Percentiles rank a stretch among this genome's conserved stretches.
Conservation (phyloP, 73 alveolate species). For the Paramecium sonneborni region DNA sequence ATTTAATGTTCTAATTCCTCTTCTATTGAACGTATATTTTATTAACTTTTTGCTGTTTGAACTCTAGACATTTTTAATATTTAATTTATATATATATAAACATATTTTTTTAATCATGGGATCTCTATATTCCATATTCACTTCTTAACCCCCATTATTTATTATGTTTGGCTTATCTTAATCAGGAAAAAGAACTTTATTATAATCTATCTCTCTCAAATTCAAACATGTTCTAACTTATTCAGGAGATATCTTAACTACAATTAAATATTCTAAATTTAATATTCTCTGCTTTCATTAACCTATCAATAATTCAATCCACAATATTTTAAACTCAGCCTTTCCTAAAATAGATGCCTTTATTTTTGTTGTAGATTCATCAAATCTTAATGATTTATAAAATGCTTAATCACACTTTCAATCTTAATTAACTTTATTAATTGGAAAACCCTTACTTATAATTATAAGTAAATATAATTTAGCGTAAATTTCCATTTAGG, state of each 20-base stretch:
- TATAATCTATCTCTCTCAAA: neutral
- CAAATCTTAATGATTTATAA: neutral
- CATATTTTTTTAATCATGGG: neutral
- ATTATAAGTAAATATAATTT: neutral
- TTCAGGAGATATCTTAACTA: neutral
- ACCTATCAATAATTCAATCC: neutral
- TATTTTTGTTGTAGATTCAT: neutral
- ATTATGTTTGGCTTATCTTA: neutral
- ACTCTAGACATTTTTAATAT: conserved; percentile 44
- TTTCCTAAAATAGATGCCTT: neutral
- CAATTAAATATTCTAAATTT: neutral
- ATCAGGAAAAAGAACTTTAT: neutral
- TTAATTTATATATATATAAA: neutral
- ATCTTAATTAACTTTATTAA: neutral
- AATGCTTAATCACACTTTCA: neutral
- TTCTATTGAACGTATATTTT: conserved; percentile 59
- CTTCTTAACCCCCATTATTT: neutral
- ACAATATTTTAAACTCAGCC: neutral
- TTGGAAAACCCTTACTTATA: neutral
- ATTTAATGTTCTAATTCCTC: conserved; percentile 60
- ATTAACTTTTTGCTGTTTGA: conserved; percentile 64
- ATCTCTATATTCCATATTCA: neutral
- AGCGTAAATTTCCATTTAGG: neutral
- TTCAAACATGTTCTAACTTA: neutral
- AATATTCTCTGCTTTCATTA: neutral